Evolutionary conservation across 2,329 filamentous ascomycete genomes (phyloP).

Genomic region (Lasiodiplodia sp.): DNA sequence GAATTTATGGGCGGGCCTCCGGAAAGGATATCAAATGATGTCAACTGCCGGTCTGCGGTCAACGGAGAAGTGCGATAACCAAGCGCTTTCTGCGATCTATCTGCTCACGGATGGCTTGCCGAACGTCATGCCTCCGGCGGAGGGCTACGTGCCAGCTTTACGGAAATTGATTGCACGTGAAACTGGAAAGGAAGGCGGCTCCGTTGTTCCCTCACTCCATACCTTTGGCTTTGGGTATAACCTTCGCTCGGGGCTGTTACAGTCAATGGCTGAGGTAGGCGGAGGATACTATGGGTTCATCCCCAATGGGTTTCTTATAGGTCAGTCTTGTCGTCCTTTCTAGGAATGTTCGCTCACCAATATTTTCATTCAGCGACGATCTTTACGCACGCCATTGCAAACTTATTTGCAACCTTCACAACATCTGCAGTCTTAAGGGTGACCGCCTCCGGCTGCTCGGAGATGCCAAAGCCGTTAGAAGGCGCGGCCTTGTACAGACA

Average conservation of each 20-base stretch:
- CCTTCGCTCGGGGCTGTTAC: constrained; percentile 61
- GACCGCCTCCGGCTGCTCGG: neutral
- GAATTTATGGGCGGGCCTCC: constrained; percentile 67
- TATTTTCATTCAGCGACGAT: constrained; percentile 56
- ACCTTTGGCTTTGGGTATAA: constrained; percentile 64
- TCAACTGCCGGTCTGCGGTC: neutral
- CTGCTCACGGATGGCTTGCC: constrained; percentile 61
- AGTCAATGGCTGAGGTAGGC: constrained; percentile 66
- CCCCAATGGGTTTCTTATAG: constrained; percentile 67
- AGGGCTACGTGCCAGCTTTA: constrained; percentile 65
- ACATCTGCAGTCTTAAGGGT: constrained; percentile 52
- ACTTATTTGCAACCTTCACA: constrained; percentile 66
- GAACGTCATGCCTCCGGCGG: constrained; percentile 56
- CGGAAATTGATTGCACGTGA: constrained; percentile 37
- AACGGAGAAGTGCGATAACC: constrained; percentile 10
- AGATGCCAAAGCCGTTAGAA: constrained; percentile 36
- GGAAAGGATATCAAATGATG: constrained; percentile 45
- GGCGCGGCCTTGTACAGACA: constrained; percentile 36
- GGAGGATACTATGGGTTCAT: constrained; percentile 68
- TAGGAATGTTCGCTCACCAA: neutral
- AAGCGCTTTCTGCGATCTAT: constrained; percentile 43
- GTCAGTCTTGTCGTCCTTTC: constrained; percentile 9
- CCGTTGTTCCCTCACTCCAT: constrained; percentile 48
- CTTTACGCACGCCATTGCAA: constrained; percentile 68
- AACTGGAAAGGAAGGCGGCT: constrained; percentile 32